phyloP scores from a whole-genome alignment of 805 yeast species.

The Candida taoyuanica region DNA sequence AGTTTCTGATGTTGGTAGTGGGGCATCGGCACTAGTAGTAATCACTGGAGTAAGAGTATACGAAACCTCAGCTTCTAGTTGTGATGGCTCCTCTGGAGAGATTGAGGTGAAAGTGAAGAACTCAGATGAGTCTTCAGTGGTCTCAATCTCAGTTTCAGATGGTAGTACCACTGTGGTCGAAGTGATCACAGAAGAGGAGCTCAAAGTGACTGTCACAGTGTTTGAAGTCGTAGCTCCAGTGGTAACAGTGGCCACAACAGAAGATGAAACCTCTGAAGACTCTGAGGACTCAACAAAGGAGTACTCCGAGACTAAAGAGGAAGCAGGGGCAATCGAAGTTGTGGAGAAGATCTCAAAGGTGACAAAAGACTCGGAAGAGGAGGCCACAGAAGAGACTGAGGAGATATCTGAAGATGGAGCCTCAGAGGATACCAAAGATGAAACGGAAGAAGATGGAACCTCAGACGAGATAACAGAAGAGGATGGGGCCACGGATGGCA shows the following conservation, averaged over 20 bases:
- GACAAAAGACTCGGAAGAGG: too few relatives aligned
- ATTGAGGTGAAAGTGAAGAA: conserved; percentile 11
- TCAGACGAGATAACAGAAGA: conserved; percentile 1
- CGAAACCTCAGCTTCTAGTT: neutral
- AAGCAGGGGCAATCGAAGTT: too few relatives aligned
- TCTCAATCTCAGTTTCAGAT: too few relatives aligned
- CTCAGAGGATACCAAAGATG: neutral
- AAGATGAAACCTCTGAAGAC: neutral
- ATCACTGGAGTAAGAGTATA: neutral
- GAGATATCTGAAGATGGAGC: neutral
- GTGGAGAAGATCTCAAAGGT: too few relatives aligned
- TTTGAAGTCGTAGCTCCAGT: neutral
- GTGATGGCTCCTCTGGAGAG: conserved; percentile 10
- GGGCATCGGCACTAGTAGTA: neutral
- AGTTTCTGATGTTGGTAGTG: neutral
- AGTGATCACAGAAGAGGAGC: neutral
- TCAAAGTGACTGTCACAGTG: too few relatives aligned
- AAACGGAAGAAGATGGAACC: neutral
- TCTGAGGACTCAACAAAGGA: neutral
- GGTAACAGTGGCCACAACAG: neutral
- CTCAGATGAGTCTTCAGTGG: too few relatives aligned
- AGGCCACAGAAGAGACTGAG: neutral
- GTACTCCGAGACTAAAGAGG: neutral
- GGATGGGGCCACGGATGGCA: neutral
- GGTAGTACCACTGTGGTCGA: neutral